These are phyloP conservation scores for Cryptococcus maquisensis DNA, from an alignment of 1,284 basidiomycete genomes.

Conservation along the genomic window DNA sequence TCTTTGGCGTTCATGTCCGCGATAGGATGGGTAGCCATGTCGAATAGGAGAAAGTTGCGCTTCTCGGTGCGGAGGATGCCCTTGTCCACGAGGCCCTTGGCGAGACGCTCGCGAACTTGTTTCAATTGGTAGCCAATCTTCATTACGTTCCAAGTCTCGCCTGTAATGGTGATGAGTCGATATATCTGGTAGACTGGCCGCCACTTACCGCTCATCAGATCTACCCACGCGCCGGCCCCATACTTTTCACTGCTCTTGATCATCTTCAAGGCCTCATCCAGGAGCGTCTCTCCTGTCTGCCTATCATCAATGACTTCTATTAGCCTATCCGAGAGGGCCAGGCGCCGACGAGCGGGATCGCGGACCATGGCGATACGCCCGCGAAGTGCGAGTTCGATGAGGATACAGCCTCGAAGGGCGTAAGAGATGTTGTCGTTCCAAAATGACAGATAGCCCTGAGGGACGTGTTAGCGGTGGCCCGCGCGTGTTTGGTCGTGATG, in stretches of 20 bases:
- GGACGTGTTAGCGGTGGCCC: background rate
- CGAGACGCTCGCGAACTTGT: slow-evolving; percentile 90
- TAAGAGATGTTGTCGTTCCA: slow-evolving; percentile 99
- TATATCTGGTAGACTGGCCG: background rate
- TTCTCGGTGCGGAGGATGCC: slow-evolving; percentile 95
- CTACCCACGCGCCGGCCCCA: slow-evolving; percentile 88
- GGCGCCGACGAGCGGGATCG: slow-evolving; percentile 72
- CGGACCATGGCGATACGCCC: slow-evolving; percentile 81
- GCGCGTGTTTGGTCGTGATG: background rate
- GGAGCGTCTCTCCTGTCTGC: slow-evolving; percentile 88
- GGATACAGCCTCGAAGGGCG: slow-evolving; percentile 87
- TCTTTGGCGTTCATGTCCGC: slow-evolving; percentile 87
- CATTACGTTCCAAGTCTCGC: slow-evolving; percentile 98
- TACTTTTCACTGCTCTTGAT: slow-evolving; percentile 77
- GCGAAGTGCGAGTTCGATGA: slow-evolving; percentile 87
- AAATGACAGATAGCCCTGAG: slow-evolving; percentile 84
- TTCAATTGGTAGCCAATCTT: slow-evolving; percentile 97
- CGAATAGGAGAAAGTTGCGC: slow-evolving; percentile 93
- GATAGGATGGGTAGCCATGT: slow-evolving; percentile 96
- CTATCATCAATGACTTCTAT: slow-evolving; percentile 87
- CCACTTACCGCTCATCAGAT: slow-evolving; percentile 76
- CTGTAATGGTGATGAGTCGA: slow-evolving; percentile 50
- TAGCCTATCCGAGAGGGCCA: slow-evolving; percentile 73
- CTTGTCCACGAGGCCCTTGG: slow-evolving; percentile 96
- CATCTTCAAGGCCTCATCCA: slow-evolving; percentile 93